These are phyloP conservation scores for Theileria orientalis DNA, from an alignment of 169 alveolate genomes.

Conservation along the genomic window DNA sequence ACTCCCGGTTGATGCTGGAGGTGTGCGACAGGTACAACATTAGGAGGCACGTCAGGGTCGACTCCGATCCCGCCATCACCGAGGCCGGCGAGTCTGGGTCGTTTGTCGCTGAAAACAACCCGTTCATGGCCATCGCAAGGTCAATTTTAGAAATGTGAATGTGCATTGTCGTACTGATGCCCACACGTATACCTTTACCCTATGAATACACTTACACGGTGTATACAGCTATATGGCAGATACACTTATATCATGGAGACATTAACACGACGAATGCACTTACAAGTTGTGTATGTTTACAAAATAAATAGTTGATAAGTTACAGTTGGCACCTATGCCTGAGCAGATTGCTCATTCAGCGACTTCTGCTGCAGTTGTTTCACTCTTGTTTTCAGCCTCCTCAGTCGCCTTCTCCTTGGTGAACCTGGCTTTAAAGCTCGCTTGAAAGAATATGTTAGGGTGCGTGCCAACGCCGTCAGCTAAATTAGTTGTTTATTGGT, in stretches of 20 bases:
- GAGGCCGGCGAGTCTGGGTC: slow-evolving; percentile 57
- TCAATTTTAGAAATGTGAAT: background rate
- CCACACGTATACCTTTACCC: too few relatives aligned
- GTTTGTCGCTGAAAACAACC: background rate
- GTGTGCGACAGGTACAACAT: slow-evolving; percentile 39
- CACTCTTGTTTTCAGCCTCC: background rate
- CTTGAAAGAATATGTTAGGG: slow-evolving; percentile 83
- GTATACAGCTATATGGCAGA: too few relatives aligned
- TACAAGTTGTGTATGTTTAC: too few relatives aligned
- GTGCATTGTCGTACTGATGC: too few relatives aligned
- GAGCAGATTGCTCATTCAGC: too few relatives aligned
- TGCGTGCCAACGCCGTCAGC: slow-evolving; percentile 90
- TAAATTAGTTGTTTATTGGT: background rate
- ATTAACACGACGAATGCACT: too few relatives aligned
- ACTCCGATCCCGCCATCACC: slow-evolving; percentile 29
- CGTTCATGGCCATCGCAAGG: background rate
- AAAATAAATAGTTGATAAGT: too few relatives aligned
- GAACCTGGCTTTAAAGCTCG: slow-evolving; percentile 65
- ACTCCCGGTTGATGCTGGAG: background rate
- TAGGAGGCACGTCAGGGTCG: slow-evolving; percentile 15
- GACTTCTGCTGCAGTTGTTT: too few relatives aligned
- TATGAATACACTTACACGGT: too few relatives aligned
- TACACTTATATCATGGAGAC: too few relatives aligned
- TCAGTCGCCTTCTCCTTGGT: background rate
- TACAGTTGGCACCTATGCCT: too few relatives aligned